Base-by-base conservation (phyloP, 192 early-diverging fungal genomes). In the Lobosporangium transversale region DNA sequence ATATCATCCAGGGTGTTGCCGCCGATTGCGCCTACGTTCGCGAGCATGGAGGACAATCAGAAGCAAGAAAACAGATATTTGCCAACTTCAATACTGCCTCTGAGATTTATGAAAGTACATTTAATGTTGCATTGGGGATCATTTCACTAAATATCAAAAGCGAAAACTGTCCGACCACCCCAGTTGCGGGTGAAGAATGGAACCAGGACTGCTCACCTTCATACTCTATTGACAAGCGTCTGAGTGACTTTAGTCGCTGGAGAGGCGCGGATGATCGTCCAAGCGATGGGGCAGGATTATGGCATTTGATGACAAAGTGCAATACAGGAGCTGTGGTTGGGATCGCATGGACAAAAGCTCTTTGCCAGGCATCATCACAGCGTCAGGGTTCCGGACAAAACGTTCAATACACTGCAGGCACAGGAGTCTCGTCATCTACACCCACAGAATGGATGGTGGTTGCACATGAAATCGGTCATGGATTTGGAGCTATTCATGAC, bases 401-500 rank as follows among this genome's bases (percentile, higher is more conserved):
- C 35, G 67, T 65, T 55, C 68, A 52, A 40, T 90, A 78, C 68
- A 89, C 93, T 5, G 91, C 93, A 30, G 94, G 95, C 10, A 90
- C 93, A 4, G 96, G 92, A 47, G 89, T 98, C 6, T 94, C 92
- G 15, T 91, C 95, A 0, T 84, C 90, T 20, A 91, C 88, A 7
- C 87, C 88, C 24, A 90, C 90, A 55, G 94, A 96, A 79, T 98
- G 95, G 95, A 95, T 94, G 83, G 91, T 96, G 7, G 93, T 97
- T n/a, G 94, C 95, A 27, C 97, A 98, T 76, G 97, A 97, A 79
- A 89, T 97, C 73, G 94, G 94, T 11, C 95, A 97, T 68, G 91
- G 90, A 42, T 92, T 92, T 83, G 94, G 95, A 36, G 95, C 95
- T 3, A 83, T 82, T 45, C 95, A 98, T 79, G 97, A 98, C 68